Evolutionary conservation across 306 rosid genomes (phyloP), one percentile per base, ranked within the genome.

Genomic region (Neltuma alba): DNA sequence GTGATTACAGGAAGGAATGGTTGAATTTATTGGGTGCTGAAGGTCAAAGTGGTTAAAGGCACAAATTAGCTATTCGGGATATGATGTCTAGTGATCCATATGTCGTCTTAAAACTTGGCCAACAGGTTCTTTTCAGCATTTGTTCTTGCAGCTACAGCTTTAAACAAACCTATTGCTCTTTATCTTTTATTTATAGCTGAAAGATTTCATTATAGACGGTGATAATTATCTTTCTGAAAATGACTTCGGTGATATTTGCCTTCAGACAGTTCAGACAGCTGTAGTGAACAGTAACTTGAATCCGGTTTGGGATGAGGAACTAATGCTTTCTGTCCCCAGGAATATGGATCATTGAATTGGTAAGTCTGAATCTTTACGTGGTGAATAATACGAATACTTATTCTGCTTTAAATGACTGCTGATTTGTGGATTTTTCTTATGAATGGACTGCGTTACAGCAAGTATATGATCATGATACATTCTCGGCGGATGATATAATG

Each of bases 261-360:
- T 60, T 60, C 85, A 96, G 99, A 93, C 88, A 70, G 86, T 77
- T 64, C 99, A 88, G 87, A 90, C 99, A 50, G 70, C 63, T 55
- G 77, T 93, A 67, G 2, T 83, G 3, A 82, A 54, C 71, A 96
- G 99, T 83, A 93, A 96, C 91, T 87, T 96, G 92, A 96, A 96
- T 80, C 99, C 99, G 31, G 96, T 96, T 73, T 96, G 99, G 99
- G 90, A 96, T 84, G 98, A 93, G 87, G 99, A 96, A 70, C 93
- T 86, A 83, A 96, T 90, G 98, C 90, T 96, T 71, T 96, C 98
- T 58, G 97, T 96, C 99, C 99, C 31, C 92, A 90, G 78, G 52
- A 55, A 47, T 96, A 36, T 78, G 98, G 99, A 79, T 72, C 89
- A 44, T 48, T 96, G 76, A 94, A 82, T 77, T 96, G 99, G 99